A percentile compares a stretch with the other conserved stretches of the same genome.
phyloP scores from a whole-genome alignment of 805 yeast species.

The Brettanomyces anomalus region DNA sequence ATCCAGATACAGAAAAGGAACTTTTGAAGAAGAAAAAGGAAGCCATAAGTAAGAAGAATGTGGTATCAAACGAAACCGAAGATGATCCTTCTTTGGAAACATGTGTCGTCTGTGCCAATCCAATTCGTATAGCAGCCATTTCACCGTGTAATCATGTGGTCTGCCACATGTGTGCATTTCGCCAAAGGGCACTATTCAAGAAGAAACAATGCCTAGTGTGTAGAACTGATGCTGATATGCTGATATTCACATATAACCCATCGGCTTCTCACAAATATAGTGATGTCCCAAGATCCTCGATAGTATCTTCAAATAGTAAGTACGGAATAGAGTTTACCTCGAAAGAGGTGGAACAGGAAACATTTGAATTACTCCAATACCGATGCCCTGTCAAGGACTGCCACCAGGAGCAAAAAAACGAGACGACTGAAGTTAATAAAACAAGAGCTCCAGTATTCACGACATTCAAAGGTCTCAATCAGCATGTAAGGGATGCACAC shows the following conservation, averaged over 20 bases:
- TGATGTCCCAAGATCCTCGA: conserved; percentile 19
- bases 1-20: neutral
- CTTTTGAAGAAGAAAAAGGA: neutral
- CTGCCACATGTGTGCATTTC: conserved; percentile 74
- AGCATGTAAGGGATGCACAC: conserved; percentile 61
- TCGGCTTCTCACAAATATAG: conserved; percentile 13
- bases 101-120: conserved; percentile 83
- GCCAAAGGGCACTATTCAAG: conserved; percentile 73
- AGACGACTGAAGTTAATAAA: too few species aligned
- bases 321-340: conserved; percentile 55
- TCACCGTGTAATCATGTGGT: conserved; percentile 80
- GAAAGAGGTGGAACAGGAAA: conserved; percentile 34
- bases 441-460: conserved; percentile 17
- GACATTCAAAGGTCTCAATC: conserved; percentile 48
- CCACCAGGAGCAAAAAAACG: conserved; percentile 10
- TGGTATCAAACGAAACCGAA: too few species aligned
- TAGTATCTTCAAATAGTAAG: conserved; percentile 27
- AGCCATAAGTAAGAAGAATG: conserved; percentile 1
- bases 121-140: conserved; percentile 51
- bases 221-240: conserved; percentile 53
- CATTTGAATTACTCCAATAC: conserved; percentile 43
- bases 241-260: conserved; percentile 42
- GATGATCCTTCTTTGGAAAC: conserved; percentile 18
- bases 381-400: conserved; percentile 40
- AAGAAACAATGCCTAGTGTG: conserved; percentile 77